These are phyloP conservation scores for Rhizopus delemar DNA, from an alignment of 371 early-diverging fungal species.

Conservation along the genomic window DNA sequence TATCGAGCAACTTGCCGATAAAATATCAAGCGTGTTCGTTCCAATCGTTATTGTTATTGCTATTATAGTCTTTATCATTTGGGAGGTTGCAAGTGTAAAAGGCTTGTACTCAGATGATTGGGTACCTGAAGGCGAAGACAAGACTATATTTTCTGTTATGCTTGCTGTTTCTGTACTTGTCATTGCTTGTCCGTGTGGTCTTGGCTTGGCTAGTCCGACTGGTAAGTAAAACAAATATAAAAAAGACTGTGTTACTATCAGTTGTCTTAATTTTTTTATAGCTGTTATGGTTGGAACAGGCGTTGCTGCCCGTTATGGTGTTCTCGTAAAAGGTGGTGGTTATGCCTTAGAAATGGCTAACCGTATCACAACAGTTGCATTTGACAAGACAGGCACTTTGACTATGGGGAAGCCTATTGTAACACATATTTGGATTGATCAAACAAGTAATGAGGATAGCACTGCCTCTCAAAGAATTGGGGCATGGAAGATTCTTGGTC, in stretches of 20 bases:
- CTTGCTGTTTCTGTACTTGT: slow-evolving; percentile 66
- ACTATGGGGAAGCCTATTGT: slow-evolving; percentile 68
- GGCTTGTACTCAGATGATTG: slow-evolving; percentile 46
- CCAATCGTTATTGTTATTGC: slow-evolving; percentile 61
- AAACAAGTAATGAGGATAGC: slow-evolving; percentile 11
- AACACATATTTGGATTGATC: slow-evolving; percentile 37
- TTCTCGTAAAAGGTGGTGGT: slow-evolving; percentile 56
- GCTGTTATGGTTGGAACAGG: slow-evolving; percentile 92
- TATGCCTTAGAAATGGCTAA: slow-evolving; percentile 72
- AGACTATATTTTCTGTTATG: slow-evolving; percentile 44
- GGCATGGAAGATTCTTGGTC: slow-evolving; percentile 49
- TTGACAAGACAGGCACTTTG: slow-evolving; percentile 88
- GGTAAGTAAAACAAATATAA: slow-evolving; percentile 11
- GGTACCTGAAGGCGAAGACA: slow-evolving; percentile 46
- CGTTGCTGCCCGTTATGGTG: slow-evolving; percentile 74
- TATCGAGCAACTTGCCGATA: slow-evolving; percentile 66
- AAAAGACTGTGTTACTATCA: neutral
- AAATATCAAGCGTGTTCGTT: slow-evolving; percentile 62
- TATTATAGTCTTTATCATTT: slow-evolving; percentile 56
- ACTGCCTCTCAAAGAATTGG: slow-evolving; percentile 14
- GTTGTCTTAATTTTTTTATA: slow-evolving; percentile 11
- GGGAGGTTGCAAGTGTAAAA: slow-evolving; percentile 48
- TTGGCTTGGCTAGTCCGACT: slow-evolving; percentile 82
- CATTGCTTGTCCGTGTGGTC: slow-evolving; percentile 75
- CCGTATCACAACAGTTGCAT: slow-evolving; percentile 89